phyloP scores from a whole-genome alignment of 345 rosid species.

The Brassica carinata region DNA sequence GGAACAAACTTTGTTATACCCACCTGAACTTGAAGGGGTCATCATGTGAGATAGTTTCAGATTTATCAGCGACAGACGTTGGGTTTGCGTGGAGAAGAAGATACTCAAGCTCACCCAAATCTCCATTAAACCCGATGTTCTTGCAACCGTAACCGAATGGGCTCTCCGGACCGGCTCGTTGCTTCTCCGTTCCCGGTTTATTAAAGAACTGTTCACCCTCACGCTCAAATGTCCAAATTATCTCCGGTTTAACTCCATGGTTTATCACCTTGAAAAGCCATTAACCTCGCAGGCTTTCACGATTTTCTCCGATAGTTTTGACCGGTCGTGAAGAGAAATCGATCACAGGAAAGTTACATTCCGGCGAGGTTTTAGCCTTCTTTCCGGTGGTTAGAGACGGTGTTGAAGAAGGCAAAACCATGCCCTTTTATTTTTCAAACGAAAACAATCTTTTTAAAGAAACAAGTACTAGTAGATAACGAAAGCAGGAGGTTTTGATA shows the following conservation, averaged over 20 bases:
- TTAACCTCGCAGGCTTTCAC: conserved; percentile 75
- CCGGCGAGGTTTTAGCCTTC: conserved; percentile 57
- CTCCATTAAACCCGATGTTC: conserved; percentile 88
- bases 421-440: conserved; percentile 24
- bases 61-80: conserved; percentile 51
- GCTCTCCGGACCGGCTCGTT: conserved; percentile 66
- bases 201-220: conserved; percentile 65
- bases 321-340: conserved; percentile 53
- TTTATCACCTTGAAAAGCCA: conserved; percentile 83
- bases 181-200: conserved; percentile 64
- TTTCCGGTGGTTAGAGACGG: conserved; percentile 46
- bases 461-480: background rate
- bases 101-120: conserved; percentile 87
- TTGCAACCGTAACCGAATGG: conserved; percentile 94
- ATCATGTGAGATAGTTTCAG: conserved; percentile 52
- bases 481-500: conserved; percentile 31
- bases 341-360: conserved; percentile 49
- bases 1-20: background rate
- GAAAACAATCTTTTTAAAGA: background rate
- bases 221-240: conserved; percentile 53
- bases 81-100: conserved; percentile 81
- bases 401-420: conserved; percentile 63
- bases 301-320: conserved; percentile 47
- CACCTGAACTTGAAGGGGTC: conserved; percentile 81
- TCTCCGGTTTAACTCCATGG: conserved; percentile 62